Conservation (phyloP, 2,329 filamentous ascomycete genomes). For the Chrysoporthe austroafricana region DNA sequence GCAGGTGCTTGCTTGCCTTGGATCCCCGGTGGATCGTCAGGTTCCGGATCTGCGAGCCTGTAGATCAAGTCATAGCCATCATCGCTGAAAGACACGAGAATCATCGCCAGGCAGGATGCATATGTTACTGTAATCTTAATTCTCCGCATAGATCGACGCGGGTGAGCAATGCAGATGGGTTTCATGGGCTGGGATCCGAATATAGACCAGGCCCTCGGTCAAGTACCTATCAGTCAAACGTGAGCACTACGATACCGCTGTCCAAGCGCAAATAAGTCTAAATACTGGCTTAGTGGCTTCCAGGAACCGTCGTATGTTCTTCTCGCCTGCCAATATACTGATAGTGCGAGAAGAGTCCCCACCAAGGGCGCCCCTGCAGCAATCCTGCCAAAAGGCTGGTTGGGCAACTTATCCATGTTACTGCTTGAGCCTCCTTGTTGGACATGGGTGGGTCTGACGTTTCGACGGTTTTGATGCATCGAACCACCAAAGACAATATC, state of each 20-base stretch:
- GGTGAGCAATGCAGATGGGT: not conserved
- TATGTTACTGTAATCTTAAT: not conserved
- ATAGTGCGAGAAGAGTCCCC: not conserved
- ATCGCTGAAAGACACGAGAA: not conserved
- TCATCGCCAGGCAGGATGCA: no score
- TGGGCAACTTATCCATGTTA: not conserved
- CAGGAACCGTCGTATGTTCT: not conserved
- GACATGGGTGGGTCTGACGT: slow-evolving; percentile 12
- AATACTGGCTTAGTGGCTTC: not conserved
- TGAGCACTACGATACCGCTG: not conserved
- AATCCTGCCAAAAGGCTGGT: not conserved
- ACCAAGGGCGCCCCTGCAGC: not conserved
- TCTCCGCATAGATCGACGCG: not conserved
- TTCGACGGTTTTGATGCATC: slow-evolving; percentile 7
- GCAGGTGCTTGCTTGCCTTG: no score
- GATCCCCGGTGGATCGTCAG: not conserved
- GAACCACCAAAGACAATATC: not conserved
- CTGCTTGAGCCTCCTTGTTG: slow-evolving; percentile 10
- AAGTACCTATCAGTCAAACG: not conserved
- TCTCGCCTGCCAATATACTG: slow-evolving; percentile 7
- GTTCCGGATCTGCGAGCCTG: not conserved
- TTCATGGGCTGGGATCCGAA: not conserved
- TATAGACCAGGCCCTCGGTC: not conserved
- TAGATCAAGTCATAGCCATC: not conserved
- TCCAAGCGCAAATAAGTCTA: not conserved